Evolutionary conservation across 2,329 filamentous ascomycete genomes (phyloP).

Genomic region (Aspergillus vadensis): DNA sequence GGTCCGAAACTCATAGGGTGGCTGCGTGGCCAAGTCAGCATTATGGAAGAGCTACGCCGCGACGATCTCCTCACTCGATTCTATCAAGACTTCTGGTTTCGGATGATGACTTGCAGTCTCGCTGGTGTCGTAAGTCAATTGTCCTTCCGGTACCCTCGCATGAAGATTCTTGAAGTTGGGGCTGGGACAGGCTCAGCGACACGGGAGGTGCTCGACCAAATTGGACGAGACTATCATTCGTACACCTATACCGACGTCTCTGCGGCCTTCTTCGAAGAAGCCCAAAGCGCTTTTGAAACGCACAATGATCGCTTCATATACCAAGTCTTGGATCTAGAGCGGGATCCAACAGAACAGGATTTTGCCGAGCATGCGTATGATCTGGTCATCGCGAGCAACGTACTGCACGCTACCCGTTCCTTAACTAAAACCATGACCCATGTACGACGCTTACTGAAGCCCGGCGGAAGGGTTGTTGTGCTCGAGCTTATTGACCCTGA

Average conservation of each 20-base stretch:
- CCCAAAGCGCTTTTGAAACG: constrained; percentile 26
- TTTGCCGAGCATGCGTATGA: constrained; percentile 36
- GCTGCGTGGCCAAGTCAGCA: not conserved
- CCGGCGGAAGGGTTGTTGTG: constrained; percentile 10
- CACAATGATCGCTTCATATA: constrained; percentile 20
- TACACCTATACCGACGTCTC: constrained; percentile 54
- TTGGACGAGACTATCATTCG: constrained; percentile 31
- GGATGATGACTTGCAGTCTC: not conserved
- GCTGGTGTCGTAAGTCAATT: not conserved
- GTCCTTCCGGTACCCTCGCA: constrained; percentile 35
- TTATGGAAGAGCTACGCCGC: constrained; percentile 4
- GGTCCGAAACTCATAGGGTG: not conserved
- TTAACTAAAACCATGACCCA: constrained; percentile 33
- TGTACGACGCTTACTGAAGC: constrained; percentile 22
- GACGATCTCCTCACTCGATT: not conserved
- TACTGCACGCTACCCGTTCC: constrained; percentile 40
- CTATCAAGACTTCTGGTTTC: not conserved
- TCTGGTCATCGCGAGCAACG: constrained; percentile 39
- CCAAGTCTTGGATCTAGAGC: constrained; percentile 34
- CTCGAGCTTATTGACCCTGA: not conserved
- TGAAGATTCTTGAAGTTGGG: constrained; percentile 34
- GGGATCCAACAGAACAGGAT: constrained; percentile 34
- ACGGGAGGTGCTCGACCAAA: constrained; percentile 31
- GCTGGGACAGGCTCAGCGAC: constrained; percentile 46
- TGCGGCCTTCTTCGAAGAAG: constrained; percentile 42